A percentile compares a stretch with the other conserved stretches of the same genome.
These are phyloP conservation scores for Tieghemostelium lacteum DNA, from an alignment of 78 protist species.

Conservation along the genomic window DNA sequence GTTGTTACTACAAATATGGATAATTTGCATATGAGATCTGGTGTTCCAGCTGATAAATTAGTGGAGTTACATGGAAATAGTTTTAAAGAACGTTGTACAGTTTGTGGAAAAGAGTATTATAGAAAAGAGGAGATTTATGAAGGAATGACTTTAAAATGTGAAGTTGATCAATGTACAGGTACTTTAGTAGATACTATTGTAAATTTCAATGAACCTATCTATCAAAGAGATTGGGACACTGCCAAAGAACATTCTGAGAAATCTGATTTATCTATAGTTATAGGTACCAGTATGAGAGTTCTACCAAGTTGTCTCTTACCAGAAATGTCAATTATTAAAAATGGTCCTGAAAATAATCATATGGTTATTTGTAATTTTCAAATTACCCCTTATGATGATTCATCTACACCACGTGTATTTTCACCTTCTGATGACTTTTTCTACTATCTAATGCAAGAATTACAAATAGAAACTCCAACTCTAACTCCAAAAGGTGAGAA, in stretches of 20 bases:
- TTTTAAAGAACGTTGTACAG: slow-evolving; percentile 35
- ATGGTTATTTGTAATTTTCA: slow-evolving; percentile 44
- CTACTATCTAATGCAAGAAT: slow-evolving; percentile 32
- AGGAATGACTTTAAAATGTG: not conserved
- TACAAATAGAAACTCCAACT: slow-evolving; percentile 4
- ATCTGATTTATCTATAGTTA: slow-evolving; percentile 31
- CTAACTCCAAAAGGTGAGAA: slow-evolving; percentile 15
- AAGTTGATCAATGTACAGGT: not conserved
- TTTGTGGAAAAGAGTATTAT: not conserved
- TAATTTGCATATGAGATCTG: slow-evolving; percentile 49
- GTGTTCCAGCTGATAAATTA: slow-evolving; percentile 7
- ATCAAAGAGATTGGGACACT: not conserved
- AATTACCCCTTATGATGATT: slow-evolving; percentile 63
- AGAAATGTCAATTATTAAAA: slow-evolving; percentile 5
- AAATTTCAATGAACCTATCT: slow-evolving; percentile 5
- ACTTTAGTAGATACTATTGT: slow-evolving; percentile 14
- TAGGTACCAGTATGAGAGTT: slow-evolving; percentile 69
- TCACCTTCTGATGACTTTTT: slow-evolving; percentile 50
- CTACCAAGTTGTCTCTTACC: slow-evolving; percentile 18
- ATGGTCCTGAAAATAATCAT: not conserved
- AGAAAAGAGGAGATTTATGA: not conserved
- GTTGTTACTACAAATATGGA: slow-evolving; percentile 52
- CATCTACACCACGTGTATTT: not conserved
- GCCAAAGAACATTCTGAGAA: slow-evolving; percentile 4
- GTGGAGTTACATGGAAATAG: slow-evolving; percentile 74